A percentile compares a stretch with the other conserved stretches of the same genome.
phyloP scores from a whole-genome alignment of 2,329 filamentous ascomycete species.

The Penicillium sp. region DNA sequence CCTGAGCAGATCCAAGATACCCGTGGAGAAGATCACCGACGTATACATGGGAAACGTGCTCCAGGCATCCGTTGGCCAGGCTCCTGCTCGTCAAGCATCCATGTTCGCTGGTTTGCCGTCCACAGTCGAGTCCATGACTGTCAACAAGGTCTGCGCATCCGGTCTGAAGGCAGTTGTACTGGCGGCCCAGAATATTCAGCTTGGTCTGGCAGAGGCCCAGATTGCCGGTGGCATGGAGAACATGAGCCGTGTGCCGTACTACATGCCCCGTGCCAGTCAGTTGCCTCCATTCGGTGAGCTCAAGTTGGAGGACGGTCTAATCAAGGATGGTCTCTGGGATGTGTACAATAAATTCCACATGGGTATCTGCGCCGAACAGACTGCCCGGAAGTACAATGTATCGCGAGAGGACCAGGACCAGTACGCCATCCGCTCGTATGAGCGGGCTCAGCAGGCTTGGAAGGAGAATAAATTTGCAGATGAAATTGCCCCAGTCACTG shows the following conservation, averaged over 20 bases:
- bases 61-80: slow-evolving; percentile 76
- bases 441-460: slow-evolving; percentile 87
- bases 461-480: slow-evolving; percentile 75
- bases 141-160: slow-evolving; percentile 98
- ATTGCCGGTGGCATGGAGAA: slow-evolving; percentile 97
- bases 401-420: slow-evolving; percentile 82
- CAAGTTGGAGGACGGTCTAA: slow-evolving; percentile 82
- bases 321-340: slow-evolving; percentile 93
- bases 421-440: slow-evolving; percentile 84
- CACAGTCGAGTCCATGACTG: slow-evolving; percentile 80
- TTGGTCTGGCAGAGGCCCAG: slow-evolving; percentile 82
- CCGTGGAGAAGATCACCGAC: slow-evolving; percentile 74
- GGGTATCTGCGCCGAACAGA: slow-evolving; percentile 94
- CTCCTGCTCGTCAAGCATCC: slow-evolving; percentile 83
- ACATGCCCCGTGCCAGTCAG: slow-evolving; percentile 74
- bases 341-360: slow-evolving; percentile 97
- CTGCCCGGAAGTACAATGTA: slow-evolving; percentile 79
- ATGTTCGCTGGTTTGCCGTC: slow-evolving; percentile 81
- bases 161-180: slow-evolving; percentile 88
- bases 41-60: slow-evolving; percentile 98
- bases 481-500: slow-evolving; percentile 82
- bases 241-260: slow-evolving; percentile 92
- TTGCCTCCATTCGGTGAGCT: slow-evolving; percentile 82
- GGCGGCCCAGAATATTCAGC: slow-evolving; percentile 89
- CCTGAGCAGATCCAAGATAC: slow-evolving; percentile 77